A percentile compares a stretch with the other conserved stretches of the same genome.
Evolutionary conservation across 1,139 yeast genomes (phyloP).

Genomic region (Sugiyamaella neomexicana): DNA sequence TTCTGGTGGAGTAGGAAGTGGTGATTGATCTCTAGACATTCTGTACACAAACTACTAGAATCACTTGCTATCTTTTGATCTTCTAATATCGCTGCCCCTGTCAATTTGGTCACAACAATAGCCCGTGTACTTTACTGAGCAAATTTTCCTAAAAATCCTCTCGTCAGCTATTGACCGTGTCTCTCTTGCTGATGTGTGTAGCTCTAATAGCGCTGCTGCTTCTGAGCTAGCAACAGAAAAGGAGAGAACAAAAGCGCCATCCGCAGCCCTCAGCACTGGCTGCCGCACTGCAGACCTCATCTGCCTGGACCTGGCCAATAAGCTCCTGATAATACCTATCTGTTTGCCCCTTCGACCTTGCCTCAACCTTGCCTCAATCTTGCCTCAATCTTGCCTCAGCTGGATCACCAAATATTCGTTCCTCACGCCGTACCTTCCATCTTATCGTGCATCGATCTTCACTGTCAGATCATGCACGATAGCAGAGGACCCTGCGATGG

Average conservation of each 20-base stretch:
- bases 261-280: not conserved
- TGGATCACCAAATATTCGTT: not conserved
- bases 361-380: not conserved
- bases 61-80: too few relatives aligned
- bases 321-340: not conserved
- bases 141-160: too few relatives aligned
- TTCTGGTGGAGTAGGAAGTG: not conserved
- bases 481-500: not conserved
- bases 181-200: not conserved
- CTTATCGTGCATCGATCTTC: constrained; percentile 1
- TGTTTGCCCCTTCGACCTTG: not conserved
- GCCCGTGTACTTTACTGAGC: too few relatives aligned
- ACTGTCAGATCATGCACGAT: not conserved
- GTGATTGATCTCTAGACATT: not conserved
- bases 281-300: not conserved
- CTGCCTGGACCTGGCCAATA: not conserved
- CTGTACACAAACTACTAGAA: not conserved
- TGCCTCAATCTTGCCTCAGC: not conserved
- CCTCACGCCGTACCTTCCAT: constrained; percentile 3
- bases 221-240: not conserved
- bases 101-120: too few relatives aligned
- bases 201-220: too few relatives aligned
- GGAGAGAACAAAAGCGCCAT: not conserved
- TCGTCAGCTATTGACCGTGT: too few relatives aligned
- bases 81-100: too few relatives aligned